phyloP scores from a whole-genome alignment of 1,284 basidiomycete genomes.

The Cryptococcus sp. region DNA sequence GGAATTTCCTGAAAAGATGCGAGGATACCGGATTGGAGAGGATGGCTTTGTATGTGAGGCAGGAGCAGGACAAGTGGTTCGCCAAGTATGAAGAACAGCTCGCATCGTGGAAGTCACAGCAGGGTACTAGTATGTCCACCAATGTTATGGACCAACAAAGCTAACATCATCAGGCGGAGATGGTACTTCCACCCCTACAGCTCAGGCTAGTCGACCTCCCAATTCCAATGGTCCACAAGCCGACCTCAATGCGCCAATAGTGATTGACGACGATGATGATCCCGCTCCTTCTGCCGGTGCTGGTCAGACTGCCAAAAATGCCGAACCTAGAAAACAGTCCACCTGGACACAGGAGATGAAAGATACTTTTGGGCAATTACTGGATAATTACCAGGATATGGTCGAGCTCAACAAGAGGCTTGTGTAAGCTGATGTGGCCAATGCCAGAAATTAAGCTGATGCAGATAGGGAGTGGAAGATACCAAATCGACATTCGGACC shows the following conservation, averaged over 20 bases:
- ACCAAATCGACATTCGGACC: background rate
- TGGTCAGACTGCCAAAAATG: slow-evolving; percentile 11
- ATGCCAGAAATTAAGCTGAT: background rate
- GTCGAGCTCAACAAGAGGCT: slow-evolving; percentile 32
- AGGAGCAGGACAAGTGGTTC: slow-evolving; percentile 16
- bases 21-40: slow-evolving; percentile 25
- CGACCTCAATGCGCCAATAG: background rate
- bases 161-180: too few species aligned
- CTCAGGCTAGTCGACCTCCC: too few species aligned
- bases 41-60: slow-evolving; percentile 18
- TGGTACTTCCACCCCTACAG: too few species aligned
- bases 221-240: background rate
- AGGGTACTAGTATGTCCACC: background rate
- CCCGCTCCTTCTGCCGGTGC: background rate
- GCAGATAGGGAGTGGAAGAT: slow-evolving; percentile 24
- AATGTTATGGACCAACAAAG: too few species aligned
- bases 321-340: slow-evolving; percentile 26
- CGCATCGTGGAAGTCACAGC: slow-evolving; percentile 6
- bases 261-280: slow-evolving; percentile 8
- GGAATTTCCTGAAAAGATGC: slow-evolving; percentile 26
- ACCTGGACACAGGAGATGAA: slow-evolving; percentile 33
- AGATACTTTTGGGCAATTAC: slow-evolving; percentile 36
- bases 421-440: slow-evolving; percentile 19
- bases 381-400: slow-evolving; percentile 36
- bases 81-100: slow-evolving; percentile 12